Conservation (phyloP, 495 filamentous ascomycete species). For the Annulohypoxylon moriforme region DNA sequence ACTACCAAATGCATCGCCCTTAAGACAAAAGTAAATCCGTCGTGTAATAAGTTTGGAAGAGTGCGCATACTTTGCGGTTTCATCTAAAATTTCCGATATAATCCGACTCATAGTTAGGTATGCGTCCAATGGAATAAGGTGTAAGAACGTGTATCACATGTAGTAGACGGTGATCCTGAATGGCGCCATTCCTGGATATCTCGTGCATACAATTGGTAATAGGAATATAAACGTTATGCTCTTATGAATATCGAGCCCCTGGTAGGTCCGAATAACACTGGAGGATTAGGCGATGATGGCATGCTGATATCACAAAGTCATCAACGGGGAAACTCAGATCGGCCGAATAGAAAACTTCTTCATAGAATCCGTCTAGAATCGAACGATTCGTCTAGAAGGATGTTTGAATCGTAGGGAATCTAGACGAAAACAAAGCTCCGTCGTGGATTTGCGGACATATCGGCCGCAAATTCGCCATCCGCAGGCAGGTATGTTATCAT, state of each 20-base stretch:
- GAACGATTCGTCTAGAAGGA: not conserved
- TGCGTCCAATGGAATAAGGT: not conserved
- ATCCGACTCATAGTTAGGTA: not conserved
- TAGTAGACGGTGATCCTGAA: not conserved
- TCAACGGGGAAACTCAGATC: not conserved
- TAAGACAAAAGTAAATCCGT: not conserved
- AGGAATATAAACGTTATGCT: not conserved
- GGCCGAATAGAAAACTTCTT: not conserved
- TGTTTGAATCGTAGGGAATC: not conserved
- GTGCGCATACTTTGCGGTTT: not conserved
- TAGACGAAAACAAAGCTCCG: not conserved
- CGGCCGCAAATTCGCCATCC: not conserved
- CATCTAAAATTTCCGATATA: not conserved
- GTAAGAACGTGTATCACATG: not conserved
- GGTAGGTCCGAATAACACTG: not conserved
- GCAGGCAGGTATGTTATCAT: not conserved
- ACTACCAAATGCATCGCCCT: not conserved
- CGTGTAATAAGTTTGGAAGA: not conserved
- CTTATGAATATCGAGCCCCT: not conserved
- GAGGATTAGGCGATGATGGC: not conserved
- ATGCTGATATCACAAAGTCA: not conserved
- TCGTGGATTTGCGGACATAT: not conserved
- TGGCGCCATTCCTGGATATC: not conserved
- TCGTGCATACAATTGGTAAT: not conserved
- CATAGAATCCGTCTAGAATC: conserved; percentile 2